These are phyloP conservation scores for Sicyos baderoa DNA, from an alignment of 306 rosid genomes.

Conservation along the genomic window DNA sequence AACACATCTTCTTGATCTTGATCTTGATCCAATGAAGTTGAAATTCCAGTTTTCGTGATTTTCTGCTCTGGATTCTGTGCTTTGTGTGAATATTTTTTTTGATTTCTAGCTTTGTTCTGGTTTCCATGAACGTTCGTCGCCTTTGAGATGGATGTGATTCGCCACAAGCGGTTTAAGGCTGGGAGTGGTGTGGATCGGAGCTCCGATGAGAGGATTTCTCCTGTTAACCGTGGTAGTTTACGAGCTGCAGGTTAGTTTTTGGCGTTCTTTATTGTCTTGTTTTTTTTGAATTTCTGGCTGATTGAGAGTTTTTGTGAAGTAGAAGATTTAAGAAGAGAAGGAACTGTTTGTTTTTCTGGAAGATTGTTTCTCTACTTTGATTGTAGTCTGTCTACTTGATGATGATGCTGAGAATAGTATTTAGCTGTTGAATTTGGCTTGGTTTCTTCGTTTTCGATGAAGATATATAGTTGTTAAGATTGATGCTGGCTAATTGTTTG, in stretches of 20 bases:
- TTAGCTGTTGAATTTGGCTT: no score
- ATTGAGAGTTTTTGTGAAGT: not conserved
- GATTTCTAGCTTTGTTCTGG: not conserved
- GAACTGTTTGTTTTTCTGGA: not conserved
- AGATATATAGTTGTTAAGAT: no score
- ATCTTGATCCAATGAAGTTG: no score
- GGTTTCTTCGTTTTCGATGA: no score
- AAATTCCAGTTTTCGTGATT: not conserved
- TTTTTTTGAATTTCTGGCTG: conserved; percentile 5
- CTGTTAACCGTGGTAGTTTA: conserved; percentile 26
- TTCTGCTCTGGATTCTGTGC: not conserved
- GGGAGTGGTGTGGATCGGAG: conserved; percentile 27
- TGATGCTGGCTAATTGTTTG: no score
- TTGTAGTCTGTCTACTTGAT: no score
- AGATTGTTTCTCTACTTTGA: no score
- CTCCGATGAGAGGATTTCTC: conserved; percentile 25
- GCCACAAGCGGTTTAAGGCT: conserved; percentile 33
- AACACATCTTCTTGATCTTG: not conserved
- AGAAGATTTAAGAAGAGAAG: not conserved
- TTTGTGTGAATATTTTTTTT: not conserved
- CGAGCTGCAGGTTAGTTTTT: conserved; percentile 35
- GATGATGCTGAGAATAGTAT: no score
- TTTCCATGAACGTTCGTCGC: conserved; percentile 35
- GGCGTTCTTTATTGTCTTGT: no score
- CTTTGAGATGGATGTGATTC: conserved; percentile 39